Evolutionary conservation across 257 asterid genomes (phyloP).

Genomic region (Fraxinus quadrangulata): DNA sequence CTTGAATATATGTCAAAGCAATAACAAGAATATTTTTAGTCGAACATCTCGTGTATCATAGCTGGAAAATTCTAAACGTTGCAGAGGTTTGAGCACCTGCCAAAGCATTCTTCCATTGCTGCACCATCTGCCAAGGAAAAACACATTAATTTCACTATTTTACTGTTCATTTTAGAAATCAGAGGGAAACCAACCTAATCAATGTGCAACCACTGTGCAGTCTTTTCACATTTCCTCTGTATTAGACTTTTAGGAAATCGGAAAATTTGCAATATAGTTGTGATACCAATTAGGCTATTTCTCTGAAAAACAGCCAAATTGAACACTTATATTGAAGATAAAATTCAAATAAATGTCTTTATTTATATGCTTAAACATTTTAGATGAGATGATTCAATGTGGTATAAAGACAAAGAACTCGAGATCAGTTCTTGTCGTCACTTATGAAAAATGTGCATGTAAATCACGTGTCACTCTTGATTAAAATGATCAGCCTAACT

Average conservation of each 20-base stretch:
- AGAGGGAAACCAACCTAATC: background rate
- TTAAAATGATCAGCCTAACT: background rate
- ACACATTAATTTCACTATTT: background rate
- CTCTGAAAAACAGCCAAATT: background rate
- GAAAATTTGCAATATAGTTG: too few relatives aligned
- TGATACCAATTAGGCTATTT: too few relatives aligned
- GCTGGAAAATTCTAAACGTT: background rate
- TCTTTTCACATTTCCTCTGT: too few relatives aligned
- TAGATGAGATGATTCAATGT: background rate
- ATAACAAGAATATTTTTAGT: background rate
- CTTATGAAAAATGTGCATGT: background rate
- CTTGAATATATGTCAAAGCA: background rate
- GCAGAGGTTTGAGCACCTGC: conserved; percentile 36
- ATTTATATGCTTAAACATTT: too few relatives aligned
- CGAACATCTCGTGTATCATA: background rate
- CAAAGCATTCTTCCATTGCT: conserved; percentile 40
- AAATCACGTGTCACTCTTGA: background rate
- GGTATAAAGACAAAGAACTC: background rate
- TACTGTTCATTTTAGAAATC: background rate
- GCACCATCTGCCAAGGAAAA: conserved; percentile 38
- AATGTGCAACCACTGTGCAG: too few relatives aligned
- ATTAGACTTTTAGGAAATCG: too few relatives aligned
- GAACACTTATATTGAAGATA: background rate
- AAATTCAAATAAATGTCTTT: background rate
- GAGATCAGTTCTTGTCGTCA: background rate